Evolutionary conservation across 352 stramenopile species (phyloP).

Genomic region (Phytophthora meadii): DNA sequence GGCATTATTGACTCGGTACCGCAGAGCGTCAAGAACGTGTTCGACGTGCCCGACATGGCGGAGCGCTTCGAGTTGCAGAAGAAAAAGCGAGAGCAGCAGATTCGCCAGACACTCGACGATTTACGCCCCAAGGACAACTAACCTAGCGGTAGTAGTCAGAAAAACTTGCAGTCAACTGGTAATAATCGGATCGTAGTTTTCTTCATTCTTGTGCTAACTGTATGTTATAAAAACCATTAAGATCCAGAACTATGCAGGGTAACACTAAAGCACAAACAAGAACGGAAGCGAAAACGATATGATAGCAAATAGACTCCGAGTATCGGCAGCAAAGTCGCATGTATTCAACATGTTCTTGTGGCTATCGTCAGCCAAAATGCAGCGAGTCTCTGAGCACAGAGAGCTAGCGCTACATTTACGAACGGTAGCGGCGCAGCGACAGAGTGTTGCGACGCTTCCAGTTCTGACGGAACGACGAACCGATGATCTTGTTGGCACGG

Average conservation of each 20-base stretch:
- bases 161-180: neutral
- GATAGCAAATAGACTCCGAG: conserved; percentile 24
- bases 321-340: conserved; percentile 53
- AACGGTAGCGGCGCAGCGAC: conserved; percentile 99
- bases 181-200: too few species aligned
- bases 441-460: conserved; percentile 99
- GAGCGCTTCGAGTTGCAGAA: conserved; percentile 79
- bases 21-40: conserved; percentile 65
- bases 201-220: neutral
- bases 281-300: neutral
- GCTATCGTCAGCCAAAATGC: conserved; percentile 31
- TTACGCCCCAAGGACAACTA: conserved; percentile 76
- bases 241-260: too few species aligned
- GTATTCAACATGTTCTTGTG: conserved; percentile 40
- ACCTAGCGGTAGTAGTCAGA: neutral
- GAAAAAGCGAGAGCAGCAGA: conserved; percentile 72
- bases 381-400: conserved; percentile 33
- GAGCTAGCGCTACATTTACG: conserved; percentile 49
- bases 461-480: conserved; percentile 96
- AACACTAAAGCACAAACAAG: neutral
- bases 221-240: neutral
- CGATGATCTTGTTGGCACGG: conserved; percentile 99
- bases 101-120: conserved; percentile 77
- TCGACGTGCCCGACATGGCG: conserved; percentile 68
- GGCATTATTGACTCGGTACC: conserved; percentile 81